Evolutionary conservation across 352 stramenopile species (phyloP).

Genomic region (Globisporangium takayamanum): DNA sequence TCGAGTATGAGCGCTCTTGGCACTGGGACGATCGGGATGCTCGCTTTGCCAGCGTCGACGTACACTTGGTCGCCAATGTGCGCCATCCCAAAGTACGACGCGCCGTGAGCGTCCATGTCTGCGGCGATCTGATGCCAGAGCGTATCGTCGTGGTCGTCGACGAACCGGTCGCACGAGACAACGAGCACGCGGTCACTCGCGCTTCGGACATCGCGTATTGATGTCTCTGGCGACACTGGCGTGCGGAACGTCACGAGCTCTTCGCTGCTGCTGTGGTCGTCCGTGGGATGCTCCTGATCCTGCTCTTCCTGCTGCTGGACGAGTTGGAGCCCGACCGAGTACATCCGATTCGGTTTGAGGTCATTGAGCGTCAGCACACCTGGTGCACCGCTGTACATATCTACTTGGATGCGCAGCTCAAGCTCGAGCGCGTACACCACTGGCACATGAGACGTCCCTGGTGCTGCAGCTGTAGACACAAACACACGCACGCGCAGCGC

Average conservation of each 20-base stretch:
- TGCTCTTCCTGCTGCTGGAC: background rate
- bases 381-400: constrained; percentile 8
- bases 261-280: constrained; percentile 1
- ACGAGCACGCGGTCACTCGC: constrained; percentile 24
- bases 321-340: constrained; percentile 21
- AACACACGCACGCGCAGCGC: constrained; percentile 17
- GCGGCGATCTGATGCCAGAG: constrained; percentile 30
- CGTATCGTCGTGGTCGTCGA: constrained; percentile 48
- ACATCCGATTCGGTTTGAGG: constrained; percentile 30
- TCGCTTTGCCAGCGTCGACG: constrained; percentile 29
- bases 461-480: background rate
- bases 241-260: constrained; percentile 34
- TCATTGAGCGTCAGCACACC: constrained; percentile 22
- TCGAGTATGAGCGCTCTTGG: constrained; percentile 2
- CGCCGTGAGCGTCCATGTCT: constrained; percentile 25
- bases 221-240: background rate
- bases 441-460: background rate
- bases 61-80: constrained; percentile 61
- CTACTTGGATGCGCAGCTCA: constrained; percentile 1
- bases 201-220: background rate
- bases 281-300: no score
- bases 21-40: constrained; percentile 23
- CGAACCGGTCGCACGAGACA: constrained; percentile 54
- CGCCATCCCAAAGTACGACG: constrained; percentile 42
- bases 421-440: constrained; percentile 3